Base-by-base conservation (phyloP, 495 filamentous ascomycete species). In the Stereocaulon alpinum region DNA sequence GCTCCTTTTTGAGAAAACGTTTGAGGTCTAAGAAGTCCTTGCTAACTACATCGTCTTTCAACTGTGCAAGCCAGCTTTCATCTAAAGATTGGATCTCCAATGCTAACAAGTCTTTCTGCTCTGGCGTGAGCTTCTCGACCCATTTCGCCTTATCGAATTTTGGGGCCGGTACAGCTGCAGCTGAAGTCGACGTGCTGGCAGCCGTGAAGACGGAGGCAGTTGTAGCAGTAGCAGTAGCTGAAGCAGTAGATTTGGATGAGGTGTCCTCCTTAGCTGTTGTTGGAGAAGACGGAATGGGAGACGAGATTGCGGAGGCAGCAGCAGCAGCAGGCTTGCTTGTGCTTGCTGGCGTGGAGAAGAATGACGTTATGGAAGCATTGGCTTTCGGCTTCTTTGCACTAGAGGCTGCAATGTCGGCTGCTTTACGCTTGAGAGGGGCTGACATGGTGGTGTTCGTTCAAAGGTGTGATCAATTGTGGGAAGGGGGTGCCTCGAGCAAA, bases 31-130 rank as follows among this genome's bases (percentile, higher is more conserved):
- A 74, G 66, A 98, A 98, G 48, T 89, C 84, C 12, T 79, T 78
- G 51, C 76, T 86, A 2, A 83, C 68, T 20, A 97, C 69, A 66
- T 95, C 90, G 55, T 93, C 88, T 67, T 90, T 91, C 47, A 98
- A 78, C 55, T 86, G 84, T 37, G 82, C 82, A 50, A 98, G 76
- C 93, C 93, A 98, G 72, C 83, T 91, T 43, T 89, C 88, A 66
- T 97, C 78, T 64, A 98, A 74, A 0, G 90, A 96, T 42, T 92
- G 81, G 66, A 97, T 95, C 71, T 98, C 93, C 32, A 98, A 77
- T 60, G 86, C 74, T 41, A 98, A 77, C 29, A 97, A 74, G 18
- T 84, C 78, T 66, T 83, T 87, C 70, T 95, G 89, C 74, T 97
- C 94, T 6, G 78, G 64, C 0, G 82, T 91, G 58, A 98, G 77